phyloP scores from a whole-genome alignment of 225 moss, liverwort and hornwort species.

The Neckera pumila region DNA sequence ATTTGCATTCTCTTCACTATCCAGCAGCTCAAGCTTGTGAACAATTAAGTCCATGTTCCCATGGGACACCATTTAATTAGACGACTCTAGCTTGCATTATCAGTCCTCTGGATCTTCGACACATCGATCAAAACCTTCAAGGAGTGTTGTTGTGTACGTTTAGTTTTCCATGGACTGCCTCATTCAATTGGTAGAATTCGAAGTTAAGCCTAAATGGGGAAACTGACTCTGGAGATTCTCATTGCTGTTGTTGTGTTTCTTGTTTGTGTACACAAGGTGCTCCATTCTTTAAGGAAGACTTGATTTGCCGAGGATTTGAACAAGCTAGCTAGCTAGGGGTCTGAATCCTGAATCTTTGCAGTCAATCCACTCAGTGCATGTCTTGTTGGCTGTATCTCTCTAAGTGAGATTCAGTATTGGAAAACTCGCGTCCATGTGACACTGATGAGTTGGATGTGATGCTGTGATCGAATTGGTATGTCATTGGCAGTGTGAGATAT shows the following conservation, averaged over 20 bases:
- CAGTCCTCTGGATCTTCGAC: neutral
- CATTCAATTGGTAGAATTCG: neutral
- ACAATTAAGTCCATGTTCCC: neutral
- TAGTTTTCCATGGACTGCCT: neutral
- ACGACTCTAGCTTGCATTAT: neutral
- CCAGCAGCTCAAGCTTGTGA: neutral
- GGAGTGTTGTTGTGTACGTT: neutral
- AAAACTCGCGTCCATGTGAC: neutral
- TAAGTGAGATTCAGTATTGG: neutral
- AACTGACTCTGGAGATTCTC: neutral
- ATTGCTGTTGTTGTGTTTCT: neutral
- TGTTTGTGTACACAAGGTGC: neutral
- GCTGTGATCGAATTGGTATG: neutral
- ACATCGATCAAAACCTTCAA: neutral
- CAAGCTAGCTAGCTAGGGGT: neutral
- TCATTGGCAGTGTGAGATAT: neutral
- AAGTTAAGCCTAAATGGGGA: neutral
- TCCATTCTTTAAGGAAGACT: neutral
- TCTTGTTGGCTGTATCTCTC: neutral
- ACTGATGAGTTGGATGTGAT: neutral
- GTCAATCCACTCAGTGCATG: neutral
- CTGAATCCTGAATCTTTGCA: neutral
- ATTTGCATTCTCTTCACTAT: neutral
- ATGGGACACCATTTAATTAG: neutral
- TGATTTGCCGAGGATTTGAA: neutral